phyloP scores from a whole-genome alignment of 2,329 filamentous ascomycete genomes.

The Botrytis squamosa region DNA sequence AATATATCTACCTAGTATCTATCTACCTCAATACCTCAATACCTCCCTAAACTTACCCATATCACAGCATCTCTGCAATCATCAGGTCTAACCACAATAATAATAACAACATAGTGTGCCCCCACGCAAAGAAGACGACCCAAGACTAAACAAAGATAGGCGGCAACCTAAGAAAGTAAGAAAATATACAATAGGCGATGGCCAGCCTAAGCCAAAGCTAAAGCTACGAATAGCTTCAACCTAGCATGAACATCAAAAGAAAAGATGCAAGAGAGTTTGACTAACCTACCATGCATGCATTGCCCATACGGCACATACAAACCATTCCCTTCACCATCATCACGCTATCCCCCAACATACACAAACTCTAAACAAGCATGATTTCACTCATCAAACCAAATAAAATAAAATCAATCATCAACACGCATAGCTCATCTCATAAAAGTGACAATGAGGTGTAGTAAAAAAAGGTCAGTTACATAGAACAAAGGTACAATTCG shows the following conservation, averaged over 20 bases:
- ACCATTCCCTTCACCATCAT: neutral
- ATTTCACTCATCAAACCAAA: constrained; percentile 9
- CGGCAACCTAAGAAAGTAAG: neutral
- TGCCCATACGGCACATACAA: neutral
- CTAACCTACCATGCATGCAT: neutral
- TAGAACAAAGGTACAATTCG: constrained; percentile 24
- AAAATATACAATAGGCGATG: neutral
- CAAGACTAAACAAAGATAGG: neutral
- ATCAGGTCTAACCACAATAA: neutral
- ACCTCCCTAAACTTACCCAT: neutral
- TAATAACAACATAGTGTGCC: neutral
- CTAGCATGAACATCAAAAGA: neutral
- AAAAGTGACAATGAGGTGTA: constrained; percentile 14
- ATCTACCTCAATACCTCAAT: no score
- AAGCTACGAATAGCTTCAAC: neutral
- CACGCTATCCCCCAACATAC: neutral
- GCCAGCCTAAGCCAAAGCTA: neutral
- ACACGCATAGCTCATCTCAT: neutral
- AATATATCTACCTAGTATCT: no score
- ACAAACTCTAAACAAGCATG: neutral
- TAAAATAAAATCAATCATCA: constrained; percentile 1
- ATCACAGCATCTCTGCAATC: neutral
- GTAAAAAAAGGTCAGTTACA: constrained; percentile 22
- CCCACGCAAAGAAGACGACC: neutral
- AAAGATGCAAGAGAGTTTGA: neutral